A percentile compares a stretch with the other conserved stretches of the same genome.
Evolutionary conservation across 169 alveolate species (phyloP).

Genomic region (Plasmodium knowlesi): DNA sequence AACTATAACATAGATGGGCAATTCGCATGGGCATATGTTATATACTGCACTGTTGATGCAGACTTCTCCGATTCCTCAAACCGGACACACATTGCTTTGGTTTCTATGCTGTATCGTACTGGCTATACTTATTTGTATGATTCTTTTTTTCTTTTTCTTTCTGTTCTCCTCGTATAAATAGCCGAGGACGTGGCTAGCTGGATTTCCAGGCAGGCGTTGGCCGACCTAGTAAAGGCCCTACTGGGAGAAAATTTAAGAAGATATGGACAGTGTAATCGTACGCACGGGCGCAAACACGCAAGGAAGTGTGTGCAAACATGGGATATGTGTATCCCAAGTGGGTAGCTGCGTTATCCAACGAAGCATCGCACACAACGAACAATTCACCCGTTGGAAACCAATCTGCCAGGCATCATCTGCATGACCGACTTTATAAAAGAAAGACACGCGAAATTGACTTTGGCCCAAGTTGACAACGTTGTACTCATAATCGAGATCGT

Average conservation of each 20-base stretch:
- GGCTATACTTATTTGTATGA: neutral
- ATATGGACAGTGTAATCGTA: constrained; percentile 46
- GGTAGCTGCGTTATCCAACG: neutral
- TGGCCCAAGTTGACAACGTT: constrained; percentile 63
- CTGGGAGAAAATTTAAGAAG: constrained; percentile 26
- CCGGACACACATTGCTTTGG: neutral
- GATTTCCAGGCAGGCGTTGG: constrained; percentile 68
- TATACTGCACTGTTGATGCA: neutral
- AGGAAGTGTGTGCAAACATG: neutral
- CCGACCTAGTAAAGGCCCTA: constrained; percentile 39
- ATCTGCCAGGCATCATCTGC: constrained; percentile 36
- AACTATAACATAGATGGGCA: neutral
- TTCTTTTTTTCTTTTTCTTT: constrained; percentile 2
- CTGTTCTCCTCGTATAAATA: neutral
- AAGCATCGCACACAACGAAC: neutral
- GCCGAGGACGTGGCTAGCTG: constrained; percentile 68
- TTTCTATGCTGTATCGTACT: neutral
- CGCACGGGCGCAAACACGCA: neutral
- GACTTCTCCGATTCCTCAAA: neutral
- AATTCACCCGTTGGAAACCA: neutral
- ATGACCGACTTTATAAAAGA: constrained; percentile 41
- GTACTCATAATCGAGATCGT: constrained; percentile 52
- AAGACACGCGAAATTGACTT: constrained; percentile 19
- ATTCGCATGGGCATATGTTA: neutral
- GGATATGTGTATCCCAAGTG: neutral